Conservation (phyloP, 2,329 filamentous ascomycete genomes). For the Claviceps fusiformis region DNA sequence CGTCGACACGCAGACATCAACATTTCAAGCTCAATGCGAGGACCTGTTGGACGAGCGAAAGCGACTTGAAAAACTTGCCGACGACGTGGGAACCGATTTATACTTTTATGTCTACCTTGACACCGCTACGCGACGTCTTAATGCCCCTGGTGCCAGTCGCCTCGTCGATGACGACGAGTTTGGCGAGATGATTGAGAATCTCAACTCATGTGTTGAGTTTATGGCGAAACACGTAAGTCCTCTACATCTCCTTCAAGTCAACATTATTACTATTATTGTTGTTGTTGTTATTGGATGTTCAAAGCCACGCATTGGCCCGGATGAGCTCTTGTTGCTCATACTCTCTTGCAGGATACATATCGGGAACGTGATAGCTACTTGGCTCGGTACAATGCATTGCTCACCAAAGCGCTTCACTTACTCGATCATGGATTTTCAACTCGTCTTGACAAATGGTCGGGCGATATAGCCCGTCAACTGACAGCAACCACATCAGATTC, state of each 20-base stretch:
- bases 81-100: conserved; percentile 79
- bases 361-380: conserved; percentile 80
- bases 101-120: conserved; percentile 92
- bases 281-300: background rate
- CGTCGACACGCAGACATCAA: conserved; percentile 82
- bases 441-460: conserved; percentile 37
- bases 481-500: conserved; percentile 42
- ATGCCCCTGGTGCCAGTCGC: conserved; percentile 78
- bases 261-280: background rate
- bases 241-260: background rate
- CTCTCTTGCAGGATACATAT: conserved; percentile 50
- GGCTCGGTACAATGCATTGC: conserved; percentile 70
- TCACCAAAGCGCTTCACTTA: conserved; percentile 52
- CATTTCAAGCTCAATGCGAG: conserved; percentile 86
- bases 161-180: conserved; percentile 77
- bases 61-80: conserved; percentile 62
- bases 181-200: conserved; percentile 70
- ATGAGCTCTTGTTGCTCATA: background rate
- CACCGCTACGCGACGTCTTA: conserved; percentile 75
- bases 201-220: conserved; percentile 85
- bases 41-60: conserved; percentile 71
- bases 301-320: background rate
- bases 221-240: conserved; percentile 69
- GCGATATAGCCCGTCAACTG: conserved; percentile 42
- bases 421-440: conserved; percentile 43